Percentiles rank a stretch among this genome's conserved stretches.
Evolutionary conservation across 345 rosid species (phyloP).

Genomic region (Turritis glabra): DNA sequence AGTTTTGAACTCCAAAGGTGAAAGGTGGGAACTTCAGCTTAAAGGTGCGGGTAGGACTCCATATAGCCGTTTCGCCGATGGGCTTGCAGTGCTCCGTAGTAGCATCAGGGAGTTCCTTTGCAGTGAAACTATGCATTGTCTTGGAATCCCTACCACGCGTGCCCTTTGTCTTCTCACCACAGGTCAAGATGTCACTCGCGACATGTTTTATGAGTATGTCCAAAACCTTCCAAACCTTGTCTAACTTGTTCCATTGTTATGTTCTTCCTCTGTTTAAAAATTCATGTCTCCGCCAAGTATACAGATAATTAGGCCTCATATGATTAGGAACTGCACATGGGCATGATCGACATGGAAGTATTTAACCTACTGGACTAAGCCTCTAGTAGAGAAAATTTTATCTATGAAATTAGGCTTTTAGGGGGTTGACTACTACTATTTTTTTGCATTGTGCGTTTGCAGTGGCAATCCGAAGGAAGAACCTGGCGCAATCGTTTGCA

Average conservation of each 20-base stretch:
- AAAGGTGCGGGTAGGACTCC: slow-evolving; percentile 98
- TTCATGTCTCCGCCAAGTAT: not conserved
- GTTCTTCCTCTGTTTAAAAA: not conserved
- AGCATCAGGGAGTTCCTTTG: slow-evolving; percentile 96
- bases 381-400: not conserved
- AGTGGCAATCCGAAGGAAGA: slow-evolving; percentile 97
- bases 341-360: not conserved
- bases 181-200: slow-evolving; percentile 88
- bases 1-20: slow-evolving; percentile 69
- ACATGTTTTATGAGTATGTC: slow-evolving; percentile 99
- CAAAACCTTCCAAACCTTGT: slow-evolving; percentile 9
- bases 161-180: slow-evolving; percentile 93
- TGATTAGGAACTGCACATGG: not conserved
- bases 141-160: slow-evolving; percentile 97
- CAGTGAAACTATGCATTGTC: slow-evolving; percentile 87
- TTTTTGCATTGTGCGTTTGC: slow-evolving; percentile 34
- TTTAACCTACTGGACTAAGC: not conserved
- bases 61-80: slow-evolving; percentile 97
- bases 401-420: not conserved
- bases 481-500: slow-evolving; percentile 94
- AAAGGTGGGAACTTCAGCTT: slow-evolving; percentile 98
- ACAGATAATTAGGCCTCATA: not conserved
- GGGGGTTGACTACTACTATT: slow-evolving; percentile 8
- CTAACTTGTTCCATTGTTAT: not conserved
- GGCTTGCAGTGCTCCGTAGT: slow-evolving; percentile 94